Percentiles rank a stretch among this genome's conserved stretches.
Conservation (phyloP, 2,329 filamentous ascomycete genomes). For the Clonostachys byssicola region DNA sequence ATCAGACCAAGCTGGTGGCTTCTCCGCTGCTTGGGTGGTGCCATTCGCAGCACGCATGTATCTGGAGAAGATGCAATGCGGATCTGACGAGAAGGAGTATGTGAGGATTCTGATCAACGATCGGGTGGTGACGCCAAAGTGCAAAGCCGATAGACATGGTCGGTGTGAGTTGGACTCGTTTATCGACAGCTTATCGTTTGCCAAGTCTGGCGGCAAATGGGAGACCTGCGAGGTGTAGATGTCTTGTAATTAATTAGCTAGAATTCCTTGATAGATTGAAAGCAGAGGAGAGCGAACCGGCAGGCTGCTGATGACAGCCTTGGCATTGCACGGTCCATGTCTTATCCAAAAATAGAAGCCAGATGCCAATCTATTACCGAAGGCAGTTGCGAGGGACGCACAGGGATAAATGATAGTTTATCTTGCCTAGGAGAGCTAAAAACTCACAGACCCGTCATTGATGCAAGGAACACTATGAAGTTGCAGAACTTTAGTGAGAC, state of each 20-base stretch:
- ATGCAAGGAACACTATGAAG: too few relatives aligned
- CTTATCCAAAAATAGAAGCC: too few relatives aligned
- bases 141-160: slow-evolving; percentile 65
- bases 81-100: slow-evolving; percentile 51
- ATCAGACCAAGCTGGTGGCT: slow-evolving; percentile 57
- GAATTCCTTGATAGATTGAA: too few relatives aligned
- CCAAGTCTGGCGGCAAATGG: slow-evolving; percentile 70
- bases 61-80: slow-evolving; percentile 81
- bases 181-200: slow-evolving; percentile 72
- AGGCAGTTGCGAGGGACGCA: too few relatives aligned
- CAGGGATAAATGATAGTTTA: too few relatives aligned
- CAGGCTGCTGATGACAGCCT: too few relatives aligned
- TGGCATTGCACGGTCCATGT: too few relatives aligned
- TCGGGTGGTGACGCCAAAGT: slow-evolving; percentile 68
- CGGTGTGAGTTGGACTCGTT: slow-evolving; percentile 68
- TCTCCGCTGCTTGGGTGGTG: slow-evolving; percentile 72
- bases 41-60: slow-evolving; percentile 80
- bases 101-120: slow-evolving; percentile 84
- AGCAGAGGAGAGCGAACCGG: not conserved
- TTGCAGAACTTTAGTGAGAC: too few relatives aligned
- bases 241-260: not conserved
- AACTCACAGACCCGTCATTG: too few relatives aligned
- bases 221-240: slow-evolving; percentile 42
- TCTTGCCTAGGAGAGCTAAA: too few relatives aligned
- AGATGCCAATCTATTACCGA: too few relatives aligned